Percentiles rank a stretch among this genome's conserved stretches.
phyloP scores from a whole-genome alignment of 2,329 filamentous ascomycete species.

The Alternaria conjuncta region DNA sequence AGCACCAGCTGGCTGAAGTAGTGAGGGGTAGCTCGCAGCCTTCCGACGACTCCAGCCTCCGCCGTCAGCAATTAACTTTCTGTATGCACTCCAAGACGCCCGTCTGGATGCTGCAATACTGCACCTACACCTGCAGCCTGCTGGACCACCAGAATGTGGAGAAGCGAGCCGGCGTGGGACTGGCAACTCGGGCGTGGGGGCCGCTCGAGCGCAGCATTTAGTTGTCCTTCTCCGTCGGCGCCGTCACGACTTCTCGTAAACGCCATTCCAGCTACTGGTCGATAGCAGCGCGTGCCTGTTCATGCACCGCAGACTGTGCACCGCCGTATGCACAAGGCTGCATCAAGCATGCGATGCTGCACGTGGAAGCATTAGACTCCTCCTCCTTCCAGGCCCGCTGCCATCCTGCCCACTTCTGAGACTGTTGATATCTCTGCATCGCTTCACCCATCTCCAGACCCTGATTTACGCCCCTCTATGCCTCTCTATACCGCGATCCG shows the following conservation, averaged over 20 bases:
- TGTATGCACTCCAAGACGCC: not conserved
- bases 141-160: conserved; percentile 16
- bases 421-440: not conserved
- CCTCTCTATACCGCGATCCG: not conserved
- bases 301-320: conserved; percentile 2
- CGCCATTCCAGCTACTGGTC: conserved; percentile 7
- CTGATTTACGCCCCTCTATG: not conserved
- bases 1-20: conserved; percentile 1
- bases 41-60: not conserved
- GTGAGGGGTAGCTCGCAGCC: conserved; percentile 19
- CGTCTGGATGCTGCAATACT: not conserved
- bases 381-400: not conserved
- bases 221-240: not conserved
- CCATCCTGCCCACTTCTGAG: not conserved
- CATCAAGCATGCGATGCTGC: conserved; percentile 7
- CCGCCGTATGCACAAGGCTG: conserved; percentile 13
- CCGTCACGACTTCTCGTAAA: conserved; percentile 22
- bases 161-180: conserved; percentile 23
- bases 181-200: conserved; percentile 6
- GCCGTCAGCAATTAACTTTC: conserved; percentile 5
- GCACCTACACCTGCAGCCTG: not conserved
- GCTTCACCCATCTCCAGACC: not conserved
- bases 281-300: conserved; percentile 19
- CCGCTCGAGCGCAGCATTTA: not conserved
- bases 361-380: not conserved